Base-by-base conservation (phyloP, 2,329 filamentous ascomycete species). In the Bipolaris zeicola region DNA sequence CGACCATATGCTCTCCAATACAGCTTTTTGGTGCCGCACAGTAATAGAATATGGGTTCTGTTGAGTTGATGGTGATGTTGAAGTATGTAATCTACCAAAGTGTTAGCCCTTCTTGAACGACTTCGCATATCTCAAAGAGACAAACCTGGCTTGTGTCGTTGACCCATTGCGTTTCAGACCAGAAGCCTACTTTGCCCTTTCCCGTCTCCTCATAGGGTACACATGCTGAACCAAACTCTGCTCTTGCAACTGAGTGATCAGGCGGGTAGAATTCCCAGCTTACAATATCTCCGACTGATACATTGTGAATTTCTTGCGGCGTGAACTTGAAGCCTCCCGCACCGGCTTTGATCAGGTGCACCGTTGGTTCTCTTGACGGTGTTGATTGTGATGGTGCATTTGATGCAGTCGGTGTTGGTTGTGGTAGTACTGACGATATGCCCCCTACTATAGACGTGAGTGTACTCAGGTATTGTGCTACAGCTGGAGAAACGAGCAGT, bases 1-100 rank as follows among this genome's bases (percentile, higher is more conserved):
- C 90, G 14, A 94, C 83, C 90, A 94, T 94, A 20, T 85, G 82
- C 41, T 88, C 82, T 2, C 77, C 72, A 3, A 81, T 80, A 67
- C 90, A 94, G 1, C 88, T 90, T 0, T 80, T 82, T 0, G 85
- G 82, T 0, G 88, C 88, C 0, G 87, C 69, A 56, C 74, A 77
- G 58, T 77, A 77, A 60, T 68, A 77, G 61, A 73, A 77, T 13
- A 77, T 72, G 6, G 75, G 74, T 7, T 69, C 65, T 0, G 72
- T 74, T 39, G 63, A 61, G 60, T 75, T 76, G 46, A 77, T 66
- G 6, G 69, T 74, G 3, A 76, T 55, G 50, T 72, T 73, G 56
- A 65, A 77, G 43, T 66, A 52, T 8, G 61, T 67, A 36, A 67
- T 54, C 72, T 75, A 14, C 6, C 64, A 31, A 63, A 45, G 38